A percentile compares a stretch with the other conserved stretches of the same genome.
phyloP scores from a whole-genome alignment of 805 yeast species.

The Metschnikowia noctiluminum region DNA sequence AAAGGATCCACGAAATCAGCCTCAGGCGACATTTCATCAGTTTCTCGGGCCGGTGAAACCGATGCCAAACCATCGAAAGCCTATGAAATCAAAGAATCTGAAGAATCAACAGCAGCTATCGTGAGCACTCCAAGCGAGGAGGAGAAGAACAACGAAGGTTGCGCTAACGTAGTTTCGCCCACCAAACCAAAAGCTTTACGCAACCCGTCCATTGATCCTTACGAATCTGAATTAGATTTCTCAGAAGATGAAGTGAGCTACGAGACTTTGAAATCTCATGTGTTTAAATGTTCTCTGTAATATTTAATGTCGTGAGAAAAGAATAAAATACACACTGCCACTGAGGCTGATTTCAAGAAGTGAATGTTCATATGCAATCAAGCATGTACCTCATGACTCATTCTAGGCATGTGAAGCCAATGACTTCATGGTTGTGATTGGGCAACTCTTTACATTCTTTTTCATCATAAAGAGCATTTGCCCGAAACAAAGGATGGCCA shows the following conservation, averaged over 20 bases:
- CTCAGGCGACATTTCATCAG: too few species aligned
- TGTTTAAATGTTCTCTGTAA: constrained; percentile 8
- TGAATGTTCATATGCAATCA: constrained; percentile 2
- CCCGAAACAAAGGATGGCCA: constrained; percentile 49
- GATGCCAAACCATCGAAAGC: too few species aligned
- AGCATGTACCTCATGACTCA: constrained; percentile 5
- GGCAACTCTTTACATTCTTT: constrained; percentile 21
- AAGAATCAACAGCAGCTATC: background rate
- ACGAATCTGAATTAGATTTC: constrained; percentile 10
- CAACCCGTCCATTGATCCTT: constrained; percentile 10
- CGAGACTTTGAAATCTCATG: constrained; percentile 14
- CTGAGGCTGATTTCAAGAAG: constrained; percentile 6
- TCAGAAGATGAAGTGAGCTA: constrained; percentile 10
- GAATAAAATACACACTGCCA: constrained; percentile 1
- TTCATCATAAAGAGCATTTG: constrained; percentile 10
- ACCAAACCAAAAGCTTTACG: background rate
- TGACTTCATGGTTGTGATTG: constrained; percentile 25
- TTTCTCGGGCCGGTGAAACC: too few species aligned
- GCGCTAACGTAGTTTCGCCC: background rate
- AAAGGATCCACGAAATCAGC: background rate
- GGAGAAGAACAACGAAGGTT: background rate
- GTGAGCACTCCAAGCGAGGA: background rate
- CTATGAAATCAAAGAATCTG: background rate
- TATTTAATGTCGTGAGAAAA: background rate
- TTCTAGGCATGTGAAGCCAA: constrained; percentile 32